Percentiles rank a stretch among this genome's conserved stretches.
Evolutionary conservation across 2,329 filamentous ascomycete genomes (phyloP).

Genomic region (Didymella lethalis): DNA sequence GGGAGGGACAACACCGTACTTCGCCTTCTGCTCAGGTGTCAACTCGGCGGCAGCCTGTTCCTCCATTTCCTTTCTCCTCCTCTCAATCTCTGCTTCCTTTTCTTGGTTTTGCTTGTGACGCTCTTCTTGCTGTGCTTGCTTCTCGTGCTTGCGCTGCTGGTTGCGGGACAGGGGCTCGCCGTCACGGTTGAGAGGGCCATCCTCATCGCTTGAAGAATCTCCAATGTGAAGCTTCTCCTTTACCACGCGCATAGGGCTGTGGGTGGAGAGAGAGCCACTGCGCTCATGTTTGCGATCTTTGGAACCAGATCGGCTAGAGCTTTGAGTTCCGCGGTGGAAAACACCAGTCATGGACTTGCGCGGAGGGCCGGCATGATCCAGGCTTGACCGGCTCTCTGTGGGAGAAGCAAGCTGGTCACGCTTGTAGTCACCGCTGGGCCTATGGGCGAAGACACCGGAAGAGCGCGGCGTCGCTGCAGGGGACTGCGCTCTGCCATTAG

Average conservation of each 20-base stretch:
- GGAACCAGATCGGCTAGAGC: constrained; percentile 40
- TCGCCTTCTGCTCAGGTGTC: constrained; percentile 65
- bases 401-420: constrained; percentile 41
- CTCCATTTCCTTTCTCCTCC: constrained; percentile 58
- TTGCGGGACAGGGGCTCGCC: constrained; percentile 60
- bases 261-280: constrained; percentile 38
- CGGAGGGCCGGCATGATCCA: constrained; percentile 34
- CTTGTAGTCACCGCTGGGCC: constrained; percentile 46
- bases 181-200: constrained; percentile 57
- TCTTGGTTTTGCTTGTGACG: constrained; percentile 55
- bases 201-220: constrained; percentile 43
- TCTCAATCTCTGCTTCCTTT: constrained; percentile 55
- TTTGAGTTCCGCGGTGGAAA: constrained; percentile 49
- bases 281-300: constrained; percentile 33
- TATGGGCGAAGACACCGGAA: constrained; percentile 39
- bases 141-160: constrained; percentile 59
- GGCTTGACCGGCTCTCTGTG: constrained; percentile 42
- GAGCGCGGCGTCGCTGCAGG: constrained; percentile 39
- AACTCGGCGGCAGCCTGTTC: constrained; percentile 61
- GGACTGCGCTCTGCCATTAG: constrained; percentile 38
- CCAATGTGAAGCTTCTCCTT: constrained; percentile 53
- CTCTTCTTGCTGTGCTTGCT: constrained; percentile 55
- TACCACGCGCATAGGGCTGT: constrained; percentile 51
- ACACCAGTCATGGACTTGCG: constrained; percentile 44
- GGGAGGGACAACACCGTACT: constrained; percentile 65